A percentile compares a stretch with the other conserved stretches of the same genome.
These are phyloP conservation scores for Aphanocladium album DNA, from an alignment of 2,329 filamentous ascomycete species.

Conservation along the genomic window DNA sequence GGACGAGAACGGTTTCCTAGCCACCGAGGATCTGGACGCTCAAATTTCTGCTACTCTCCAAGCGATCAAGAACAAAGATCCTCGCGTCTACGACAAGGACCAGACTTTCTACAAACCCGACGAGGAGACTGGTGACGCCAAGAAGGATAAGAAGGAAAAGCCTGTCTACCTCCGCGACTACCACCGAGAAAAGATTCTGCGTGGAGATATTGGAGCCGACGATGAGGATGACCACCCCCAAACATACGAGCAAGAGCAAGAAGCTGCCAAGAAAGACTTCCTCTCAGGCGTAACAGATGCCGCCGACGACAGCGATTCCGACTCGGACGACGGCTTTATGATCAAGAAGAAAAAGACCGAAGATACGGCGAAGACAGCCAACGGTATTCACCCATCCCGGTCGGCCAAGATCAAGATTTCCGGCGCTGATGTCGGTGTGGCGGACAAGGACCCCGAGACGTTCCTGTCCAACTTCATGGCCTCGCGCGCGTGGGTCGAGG, in stretches of 20 bases:
- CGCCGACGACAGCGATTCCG: slow-evolving; percentile 36
- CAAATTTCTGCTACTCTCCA: slow-evolving; percentile 83
- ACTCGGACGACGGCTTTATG: slow-evolving; percentile 63
- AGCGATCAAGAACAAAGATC: slow-evolving; percentile 87
- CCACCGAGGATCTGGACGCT: slow-evolving; percentile 76
- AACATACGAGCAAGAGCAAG: slow-evolving; percentile 87
- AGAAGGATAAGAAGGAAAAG: slow-evolving; percentile 64
- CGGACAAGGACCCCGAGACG: slow-evolving; percentile 83
- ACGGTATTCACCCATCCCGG: slow-evolving; percentile 54
- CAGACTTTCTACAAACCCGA: slow-evolving; percentile 72
- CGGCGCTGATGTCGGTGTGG: slow-evolving; percentile 63
- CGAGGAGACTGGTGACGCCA: slow-evolving; percentile 37
- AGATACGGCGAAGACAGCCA: slow-evolving; percentile 27
- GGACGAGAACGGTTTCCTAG: slow-evolving; percentile 84
- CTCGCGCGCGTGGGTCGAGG: slow-evolving; percentile 82
- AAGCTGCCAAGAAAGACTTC: slow-evolving; percentile 70
- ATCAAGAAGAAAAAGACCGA: slow-evolving; percentile 57
- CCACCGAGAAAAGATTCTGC: slow-evolving; percentile 82
- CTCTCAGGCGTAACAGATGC: slow-evolving; percentile 74
- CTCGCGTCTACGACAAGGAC: slow-evolving; percentile 78
- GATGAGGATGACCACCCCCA: slow-evolving; percentile 56
- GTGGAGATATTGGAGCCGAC: slow-evolving; percentile 57
- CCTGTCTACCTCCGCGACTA: slow-evolving; percentile 85
- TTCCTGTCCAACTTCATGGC: slow-evolving; percentile 95
- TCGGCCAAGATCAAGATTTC: slow-evolving; percentile 40